Evolutionary conservation across 2,329 filamentous ascomycete species (phyloP), one percentile per base, ranked within the genome.

Genomic region (Hypomyces perniciosus): DNA sequence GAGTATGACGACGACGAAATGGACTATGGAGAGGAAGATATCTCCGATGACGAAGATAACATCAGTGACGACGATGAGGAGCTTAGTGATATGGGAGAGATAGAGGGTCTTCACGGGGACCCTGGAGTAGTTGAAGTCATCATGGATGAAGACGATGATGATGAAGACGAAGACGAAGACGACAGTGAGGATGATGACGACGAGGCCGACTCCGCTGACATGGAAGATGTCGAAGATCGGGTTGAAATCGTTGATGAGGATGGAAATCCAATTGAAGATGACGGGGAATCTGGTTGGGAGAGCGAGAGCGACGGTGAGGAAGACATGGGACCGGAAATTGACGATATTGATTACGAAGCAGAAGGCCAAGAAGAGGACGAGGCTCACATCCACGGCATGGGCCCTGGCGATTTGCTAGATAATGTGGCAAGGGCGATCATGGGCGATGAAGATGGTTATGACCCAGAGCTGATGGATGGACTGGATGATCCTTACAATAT

Each of bases 1-100:
- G 89, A 91, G 49, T 88, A 89, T 53, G 92, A 90, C 59, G 92
- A 89, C 59, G 90, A 96, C 35, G 92, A 95, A 58, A 93, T 96
- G 83, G 89, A 95, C 49, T 96, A 95, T 61, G 79, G 76, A 26
- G 90, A 93, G 41, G 88, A 92, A 58, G 90, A 90, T 31, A 79
- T 88, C 62, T 84, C 84, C 0, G 88, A 92, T 62, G 88, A 88
- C 52, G 88, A 90, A 61, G 88, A 93, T 58, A 86, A 92, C 51
- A 84, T 96, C 52, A 96, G 91, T 61, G 92, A 95, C 62, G 88
- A 93, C 52, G 89, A 95, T 56, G 89, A 95, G 51, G 88, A 88
- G 29, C 78, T 90, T 46, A 84, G 84, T 54, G 88, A 84, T 37
- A 91, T 95, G 77, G 92, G 90, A 5, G 84, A 88, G 35, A 88